These are phyloP conservation scores for Leccinum longicurvipes DNA, from an alignment of 768 basidiomycete species.

Conservation along the genomic window DNA sequence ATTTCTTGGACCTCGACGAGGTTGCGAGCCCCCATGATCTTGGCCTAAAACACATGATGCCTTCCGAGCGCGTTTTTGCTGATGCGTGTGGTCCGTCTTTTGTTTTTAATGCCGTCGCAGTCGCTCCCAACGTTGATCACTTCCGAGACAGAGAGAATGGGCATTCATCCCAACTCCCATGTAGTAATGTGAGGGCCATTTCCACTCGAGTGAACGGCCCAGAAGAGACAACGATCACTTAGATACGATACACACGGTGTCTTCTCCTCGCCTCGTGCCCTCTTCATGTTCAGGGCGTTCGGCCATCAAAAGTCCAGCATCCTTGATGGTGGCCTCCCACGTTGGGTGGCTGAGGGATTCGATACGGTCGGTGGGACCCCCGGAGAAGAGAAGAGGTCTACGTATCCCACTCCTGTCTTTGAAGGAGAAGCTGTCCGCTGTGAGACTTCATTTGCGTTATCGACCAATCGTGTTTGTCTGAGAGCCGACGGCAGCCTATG, in stretches of 20 bases:
- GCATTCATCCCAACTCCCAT: conserved; percentile 69
- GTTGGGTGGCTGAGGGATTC: conserved; percentile 69
- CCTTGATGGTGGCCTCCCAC: conserved; percentile 88
- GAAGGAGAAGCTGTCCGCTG: conserved; percentile 46
- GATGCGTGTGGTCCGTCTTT: conserved; percentile 68
- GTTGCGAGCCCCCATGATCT: conserved; percentile 72
- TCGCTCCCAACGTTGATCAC: conserved; percentile 7
- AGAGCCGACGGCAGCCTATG: conserved; percentile 55
- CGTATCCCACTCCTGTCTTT: conserved; percentile 55
- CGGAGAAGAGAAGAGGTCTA: conserved; percentile 22
- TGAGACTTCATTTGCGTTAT: conserved; percentile 33
- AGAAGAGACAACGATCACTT: conserved; percentile 11
- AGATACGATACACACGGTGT: conserved; percentile 90
- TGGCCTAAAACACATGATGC: conserved; percentile 94
- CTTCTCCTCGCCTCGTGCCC: conserved; percentile 88
- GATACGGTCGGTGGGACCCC: conserved; percentile 41
- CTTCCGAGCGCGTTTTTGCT: conserved; percentile 64
- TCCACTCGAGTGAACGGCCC: neutral
- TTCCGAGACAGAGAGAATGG: conserved; percentile 54
- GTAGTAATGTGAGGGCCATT: conserved; percentile 67
- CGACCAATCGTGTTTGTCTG: conserved; percentile 26
- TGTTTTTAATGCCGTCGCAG: neutral
- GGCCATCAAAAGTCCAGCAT: conserved; percentile 85
- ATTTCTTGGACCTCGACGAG: conserved; percentile 77
- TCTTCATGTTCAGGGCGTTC: conserved; percentile 93